phyloP scores from a whole-genome alignment of 257 asterid genomes.

The Solanum medicagineum region DNA sequence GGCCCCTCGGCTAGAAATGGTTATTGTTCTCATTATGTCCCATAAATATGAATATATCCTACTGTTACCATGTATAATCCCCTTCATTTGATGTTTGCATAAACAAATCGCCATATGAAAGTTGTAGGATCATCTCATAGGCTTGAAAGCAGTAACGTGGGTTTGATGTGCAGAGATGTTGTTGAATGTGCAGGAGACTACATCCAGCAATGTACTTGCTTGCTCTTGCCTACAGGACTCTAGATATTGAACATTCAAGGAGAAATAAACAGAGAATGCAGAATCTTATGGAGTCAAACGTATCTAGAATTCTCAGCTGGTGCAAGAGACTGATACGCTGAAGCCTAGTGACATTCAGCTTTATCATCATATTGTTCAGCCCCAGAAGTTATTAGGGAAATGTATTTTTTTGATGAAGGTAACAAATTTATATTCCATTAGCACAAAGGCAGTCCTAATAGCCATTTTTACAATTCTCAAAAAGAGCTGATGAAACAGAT shows the following conservation, averaged over 20 bases:
- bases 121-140: neutral
- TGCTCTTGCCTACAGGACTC: slow-evolving; percentile 81
- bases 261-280: slow-evolving; percentile 37
- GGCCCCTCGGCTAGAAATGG: neutral
- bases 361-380: neutral
- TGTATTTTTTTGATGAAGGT: neutral
- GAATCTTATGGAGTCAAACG: slow-evolving; percentile 45
- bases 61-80: neutral
- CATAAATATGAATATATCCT: neutral
- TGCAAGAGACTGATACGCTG: slow-evolving; percentile 26
- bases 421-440: neutral
- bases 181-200: slow-evolving; percentile 61
- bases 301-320: slow-evolving; percentile 48
- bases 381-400: neutral
- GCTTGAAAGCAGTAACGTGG: neutral
- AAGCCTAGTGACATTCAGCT: neutral
- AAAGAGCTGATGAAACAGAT: neutral
- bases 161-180: slow-evolving; percentile 1
- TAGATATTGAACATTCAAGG: slow-evolving; percentile 69
- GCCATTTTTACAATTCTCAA: neutral
- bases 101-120: neutral
- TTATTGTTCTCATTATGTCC: neutral
- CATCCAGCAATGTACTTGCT: slow-evolving; percentile 93
- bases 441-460: neutral
- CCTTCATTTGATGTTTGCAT: neutral